Base-by-base conservation (phyloP, 768 basidiomycete genomes). In the Leucosporidium scottii region DNA sequence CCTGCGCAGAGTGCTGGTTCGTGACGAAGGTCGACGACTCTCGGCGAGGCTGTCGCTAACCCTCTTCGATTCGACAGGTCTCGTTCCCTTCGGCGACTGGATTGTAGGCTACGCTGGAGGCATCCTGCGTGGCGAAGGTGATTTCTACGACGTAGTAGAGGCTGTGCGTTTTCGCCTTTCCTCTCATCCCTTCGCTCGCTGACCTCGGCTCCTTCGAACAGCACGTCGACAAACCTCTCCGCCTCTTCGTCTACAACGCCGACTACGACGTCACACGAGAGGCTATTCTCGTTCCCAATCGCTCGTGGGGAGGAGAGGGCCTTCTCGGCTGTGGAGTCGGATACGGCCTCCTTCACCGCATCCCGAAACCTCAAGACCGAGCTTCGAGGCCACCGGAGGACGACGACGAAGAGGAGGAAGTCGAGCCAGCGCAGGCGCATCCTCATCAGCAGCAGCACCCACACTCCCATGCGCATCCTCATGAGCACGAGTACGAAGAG, bases 271-370 rank as follows among this genome's bases (percentile, higher is more conserved):
- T 79, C 61, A 91, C 82, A 36, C 64, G 57, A 2, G 70, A 65
- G 28, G 59, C 65, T 47, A 49, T 66, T 39, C 67, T 71, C 27
- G 91, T 97, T 60, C 94, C 96, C 15, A 97, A 97, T 78, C 83
- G 93, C 58, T 90, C 94, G 73, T 97, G 94, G 93, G 94, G 94
- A 55, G 94, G 94, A 9, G 93, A 93, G 77, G 93, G 94, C 0
- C 82, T 98, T 31, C 81, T 98, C 18, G 94, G 94, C 51, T 97
- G 93, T 74, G 88, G 97, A 34, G 96, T 98, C 56, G 94, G 94
- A 87, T 94, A 77, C 66, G 87, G 67, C 7, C 83, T 96, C 27
- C 81, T 98, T 44, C 94, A 98, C 78, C 86, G 94, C 62, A 94
- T 98, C 70, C 93, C 93, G 8, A 84, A 87, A 47, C 86, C 89